Evolutionary conservation across 139 green algal genomes (phyloP), one percentile per base, ranked within the genome.

Genomic region (Asterochloris erici): DNA sequence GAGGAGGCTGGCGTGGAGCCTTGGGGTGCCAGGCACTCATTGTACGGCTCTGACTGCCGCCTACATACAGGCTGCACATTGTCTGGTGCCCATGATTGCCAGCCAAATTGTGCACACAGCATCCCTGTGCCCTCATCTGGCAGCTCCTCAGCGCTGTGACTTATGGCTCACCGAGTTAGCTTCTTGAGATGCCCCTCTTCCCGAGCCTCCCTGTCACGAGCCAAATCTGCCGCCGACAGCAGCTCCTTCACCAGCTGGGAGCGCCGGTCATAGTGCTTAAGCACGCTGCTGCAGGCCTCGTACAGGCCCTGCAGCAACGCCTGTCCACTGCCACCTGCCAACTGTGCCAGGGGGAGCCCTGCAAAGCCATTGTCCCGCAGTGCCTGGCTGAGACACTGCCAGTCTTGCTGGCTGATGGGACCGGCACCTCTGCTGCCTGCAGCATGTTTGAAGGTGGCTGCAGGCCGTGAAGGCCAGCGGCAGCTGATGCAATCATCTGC

Each of bases 231-330:
- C 9, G 78, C 63, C 38, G 78, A 27, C 27, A 82, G 78, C 13
- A 82, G 78, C 64, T 82, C 78, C 64, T 82, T n/a, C 11, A 82
- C 78, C 27, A 82, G 63, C 23, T 74, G 78, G 10, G 78, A 61
- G 10, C 78, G 63, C 27, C 78, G 17, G 78, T 82, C 78, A 82
- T 82, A 82, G 15, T 82, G 78, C n/a, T 29, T 82, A 6, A 82
- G 78, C 1, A 82, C 63, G 66, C 78, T 74, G 63, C 63, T 63
- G 13, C 73, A 75, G 12, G 78, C 78, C 69, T 61, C n/a, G 26
- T 82, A 28, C 78, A 82, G 26, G 28, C 21, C 66, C 66, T 73
- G 63, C 63, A 27, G 14, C 63, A 74, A 2, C 12, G 23, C 17
- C 62, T 28, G 63, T 15, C 0, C 69, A 19, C 24, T 82, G 28